phyloP scores from a whole-genome alignment of 2,329 filamentous ascomycete species.

The Arthrocladium fulminans region DNA sequence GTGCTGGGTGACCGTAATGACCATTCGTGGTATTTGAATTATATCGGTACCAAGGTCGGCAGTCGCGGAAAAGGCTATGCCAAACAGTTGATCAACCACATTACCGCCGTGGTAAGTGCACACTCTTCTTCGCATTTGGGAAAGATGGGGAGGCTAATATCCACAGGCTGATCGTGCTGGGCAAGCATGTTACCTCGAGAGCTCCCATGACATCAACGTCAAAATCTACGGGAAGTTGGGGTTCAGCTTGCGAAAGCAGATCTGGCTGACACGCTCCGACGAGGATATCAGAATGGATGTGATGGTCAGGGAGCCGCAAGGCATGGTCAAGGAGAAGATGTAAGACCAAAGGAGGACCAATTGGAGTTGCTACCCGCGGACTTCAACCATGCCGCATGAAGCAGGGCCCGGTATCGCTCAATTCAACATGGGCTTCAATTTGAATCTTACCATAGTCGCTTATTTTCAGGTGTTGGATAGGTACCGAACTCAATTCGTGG shows the following conservation, averaged over 20 bases:
- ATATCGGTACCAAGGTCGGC: constrained; percentile 65
- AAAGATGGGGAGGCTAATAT: constrained; percentile 5
- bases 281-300: constrained; percentile 55
- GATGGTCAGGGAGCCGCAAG: constrained; percentile 66
- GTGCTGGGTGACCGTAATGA: constrained; percentile 59
- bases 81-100: constrained; percentile 59
- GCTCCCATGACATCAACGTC: constrained; percentile 59
- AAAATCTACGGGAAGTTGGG: constrained; percentile 67
- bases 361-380: neutral
- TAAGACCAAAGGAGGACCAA: neutral
- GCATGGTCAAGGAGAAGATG: neutral
- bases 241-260: constrained; percentile 56
- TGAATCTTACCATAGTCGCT: neutral
- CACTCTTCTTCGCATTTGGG: neutral
- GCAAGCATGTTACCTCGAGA: constrained; percentile 67
- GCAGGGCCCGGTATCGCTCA: neutral
- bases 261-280: constrained; percentile 51
- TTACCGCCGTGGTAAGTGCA: constrained; percentile 51
- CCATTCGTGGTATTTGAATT: constrained; percentile 72
- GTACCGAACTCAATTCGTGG: neutral
- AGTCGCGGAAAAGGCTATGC: constrained; percentile 66
- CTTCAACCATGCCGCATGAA: constrained; percentile 2
- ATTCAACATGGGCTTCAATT: constrained; percentile 5
- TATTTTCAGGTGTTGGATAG: neutral
- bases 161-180: constrained; percentile 58